Evolutionary conservation across 2,329 filamentous ascomycete species (phyloP).

Genomic region (Epichloe sylvatica): DNA sequence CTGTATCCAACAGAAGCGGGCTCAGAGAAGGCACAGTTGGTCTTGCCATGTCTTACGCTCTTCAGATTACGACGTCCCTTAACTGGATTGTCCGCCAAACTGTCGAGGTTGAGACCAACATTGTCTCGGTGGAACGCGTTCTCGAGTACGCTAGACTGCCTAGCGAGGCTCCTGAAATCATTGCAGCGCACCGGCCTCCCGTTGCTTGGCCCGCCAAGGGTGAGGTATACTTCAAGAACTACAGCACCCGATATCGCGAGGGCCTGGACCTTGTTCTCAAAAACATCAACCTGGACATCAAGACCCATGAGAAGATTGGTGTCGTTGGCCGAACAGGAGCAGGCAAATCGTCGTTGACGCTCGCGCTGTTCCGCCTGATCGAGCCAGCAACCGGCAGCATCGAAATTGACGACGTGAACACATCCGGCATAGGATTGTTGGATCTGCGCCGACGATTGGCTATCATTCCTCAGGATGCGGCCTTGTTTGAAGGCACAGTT

Average conservation of each 20-base stretch:
- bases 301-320: constrained; percentile 93
- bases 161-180: constrained; percentile 87
- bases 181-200: constrained; percentile 72
- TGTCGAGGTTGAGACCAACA: constrained; percentile 99
- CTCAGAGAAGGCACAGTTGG: constrained; percentile 68
- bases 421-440: constrained; percentile 75
- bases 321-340: constrained; percentile 93
- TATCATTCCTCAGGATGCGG: constrained; percentile 96
- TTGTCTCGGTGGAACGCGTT: constrained; percentile 94
- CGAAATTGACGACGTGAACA: constrained; percentile 79
- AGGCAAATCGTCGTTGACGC: constrained; percentile 85
- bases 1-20: constrained; percentile 53
- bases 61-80: constrained; percentile 91
- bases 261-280: constrained; percentile 86
- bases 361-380: constrained; percentile 90
- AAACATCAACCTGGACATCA: constrained; percentile 83
- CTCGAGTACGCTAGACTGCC: constrained; percentile 87
- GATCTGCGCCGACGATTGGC: constrained; percentile 81
- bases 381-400: constrained; percentile 74
- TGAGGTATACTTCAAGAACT: constrained; percentile 80
- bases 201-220: constrained; percentile 87
- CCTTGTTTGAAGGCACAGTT: constrained; percentile 84
- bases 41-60: constrained; percentile 88
- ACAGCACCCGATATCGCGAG: constrained; percentile 82
- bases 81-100: constrained; percentile 99